phyloP scores from a whole-genome alignment of 768 basidiomycete species.

The Russula dissimulans region DNA sequence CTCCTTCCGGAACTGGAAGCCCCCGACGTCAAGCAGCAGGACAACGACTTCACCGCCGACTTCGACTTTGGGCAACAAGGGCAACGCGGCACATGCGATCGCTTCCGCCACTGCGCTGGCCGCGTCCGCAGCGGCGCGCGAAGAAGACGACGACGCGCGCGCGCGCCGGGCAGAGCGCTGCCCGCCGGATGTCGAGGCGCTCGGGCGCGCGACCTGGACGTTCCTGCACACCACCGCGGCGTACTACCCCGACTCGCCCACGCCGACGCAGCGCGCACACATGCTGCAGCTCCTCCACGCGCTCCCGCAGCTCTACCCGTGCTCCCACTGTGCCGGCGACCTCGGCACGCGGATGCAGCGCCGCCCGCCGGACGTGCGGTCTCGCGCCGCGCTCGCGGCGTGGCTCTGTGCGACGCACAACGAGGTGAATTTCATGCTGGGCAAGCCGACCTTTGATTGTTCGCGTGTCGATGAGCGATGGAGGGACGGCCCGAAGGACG shows the following conservation, averaged over 20 bases:
- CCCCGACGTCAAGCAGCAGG: conserved; percentile 26
- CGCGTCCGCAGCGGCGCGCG: conserved; percentile 7
- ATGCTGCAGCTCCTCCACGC: conserved; percentile 78
- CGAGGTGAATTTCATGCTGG: conserved; percentile 79
- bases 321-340: conserved; percentile 75
- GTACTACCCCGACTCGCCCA: conserved; percentile 84
- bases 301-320: conserved; percentile 81
- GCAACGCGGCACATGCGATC: conserved; percentile 27
- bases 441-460: conserved; percentile 81
- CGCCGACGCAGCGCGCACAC: conserved; percentile 62
- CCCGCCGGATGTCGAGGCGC: conserved; percentile 82
- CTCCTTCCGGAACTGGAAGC: conserved; percentile 65
- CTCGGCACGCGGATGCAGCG: conserved; percentile 59
- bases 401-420: conserved; percentile 95
- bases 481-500: conserved; percentile 85
- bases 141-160: conserved; percentile 25
- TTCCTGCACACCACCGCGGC: conserved; percentile 94
- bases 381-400: conserved; percentile 53
- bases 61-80: neutral
- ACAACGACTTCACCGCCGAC: conserved; percentile 12
- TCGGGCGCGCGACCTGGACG: conserved; percentile 92
- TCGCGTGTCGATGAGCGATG: conserved; percentile 75
- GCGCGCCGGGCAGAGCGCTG: conserved; percentile 51
- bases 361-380: conserved; percentile 72
- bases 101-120: conserved; percentile 26